Percentiles rank a stretch among this genome's conserved stretches.
Conservation (phyloP, 345 rosid species). For the Cardamine chenopodiifolia region DNA sequence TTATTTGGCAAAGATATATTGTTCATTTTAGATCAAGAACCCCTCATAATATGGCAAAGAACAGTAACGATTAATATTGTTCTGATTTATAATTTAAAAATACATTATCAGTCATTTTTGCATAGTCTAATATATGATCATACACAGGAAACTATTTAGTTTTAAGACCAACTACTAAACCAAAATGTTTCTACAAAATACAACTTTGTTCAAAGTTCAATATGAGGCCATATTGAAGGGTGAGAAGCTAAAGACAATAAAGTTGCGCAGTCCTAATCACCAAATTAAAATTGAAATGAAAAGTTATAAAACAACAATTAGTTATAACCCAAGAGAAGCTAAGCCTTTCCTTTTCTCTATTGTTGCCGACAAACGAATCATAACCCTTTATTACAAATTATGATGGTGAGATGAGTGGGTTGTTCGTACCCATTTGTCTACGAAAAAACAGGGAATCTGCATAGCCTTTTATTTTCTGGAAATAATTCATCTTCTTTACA, state of each 20-base stretch:
- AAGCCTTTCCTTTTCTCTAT: conserved; percentile 30
- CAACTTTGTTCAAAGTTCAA: neutral
- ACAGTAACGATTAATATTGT: neutral
- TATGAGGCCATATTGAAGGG: neutral
- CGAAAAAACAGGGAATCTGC: conserved; percentile 31
- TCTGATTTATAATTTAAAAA: neutral
- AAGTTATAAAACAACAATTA: conserved; percentile 31
- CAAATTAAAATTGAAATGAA: conserved; percentile 25
- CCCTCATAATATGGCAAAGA: neutral
- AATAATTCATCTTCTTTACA: neutral
- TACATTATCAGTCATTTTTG: neutral
- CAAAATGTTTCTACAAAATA: neutral
- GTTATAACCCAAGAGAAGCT: conserved; percentile 31
- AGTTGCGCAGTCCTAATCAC: conserved; percentile 28
- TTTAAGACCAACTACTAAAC: neutral
- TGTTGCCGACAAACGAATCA: conserved; percentile 44
- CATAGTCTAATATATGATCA: neutral
- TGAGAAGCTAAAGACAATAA: conserved; percentile 21
- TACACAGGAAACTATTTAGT: neutral
- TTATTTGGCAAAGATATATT: neutral
- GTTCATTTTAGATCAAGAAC: neutral
- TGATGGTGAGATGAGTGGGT: conserved; percentile 36
- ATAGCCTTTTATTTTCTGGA: neutral
- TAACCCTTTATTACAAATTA: conserved; percentile 36
- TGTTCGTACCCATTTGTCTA: conserved; percentile 42